Conservation (phyloP, 2,329 filamentous ascomycete species). For the Amauroascus verrucosus region DNA sequence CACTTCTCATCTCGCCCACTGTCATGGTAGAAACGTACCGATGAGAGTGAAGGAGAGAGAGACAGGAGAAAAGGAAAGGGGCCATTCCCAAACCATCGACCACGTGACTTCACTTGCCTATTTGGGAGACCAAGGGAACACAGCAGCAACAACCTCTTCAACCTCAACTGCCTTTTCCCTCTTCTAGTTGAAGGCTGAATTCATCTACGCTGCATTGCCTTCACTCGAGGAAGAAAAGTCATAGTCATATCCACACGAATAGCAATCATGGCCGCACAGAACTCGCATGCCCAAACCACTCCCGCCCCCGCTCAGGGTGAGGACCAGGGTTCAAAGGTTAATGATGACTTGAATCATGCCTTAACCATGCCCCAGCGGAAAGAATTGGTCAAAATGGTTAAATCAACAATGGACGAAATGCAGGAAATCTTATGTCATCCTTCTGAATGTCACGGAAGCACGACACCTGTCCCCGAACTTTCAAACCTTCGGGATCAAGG, state of each 20-base stretch:
- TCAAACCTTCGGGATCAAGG: not conserved
- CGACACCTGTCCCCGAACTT: not conserved
- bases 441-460: not conserved
- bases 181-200: not conserved
- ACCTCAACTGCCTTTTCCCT: not conserved
- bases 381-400: conserved; percentile 10
- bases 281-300: not conserved
- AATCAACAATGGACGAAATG: conserved; percentile 10
- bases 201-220: not conserved
- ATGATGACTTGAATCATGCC: conserved; percentile 21
- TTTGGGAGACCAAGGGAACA: not conserved
- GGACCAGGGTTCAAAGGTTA: not conserved
- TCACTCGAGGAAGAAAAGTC: not conserved
- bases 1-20: too few species aligned
- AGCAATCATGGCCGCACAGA: not conserved
- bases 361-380: conserved; percentile 8
- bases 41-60: not conserved
- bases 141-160: not conserved
- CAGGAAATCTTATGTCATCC: conserved; percentile 11
- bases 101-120: not conserved
- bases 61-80: not conserved
- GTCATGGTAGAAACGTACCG: too few species aligned
- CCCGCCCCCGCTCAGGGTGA: not conserved
- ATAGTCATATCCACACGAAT: not conserved
- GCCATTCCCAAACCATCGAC: not conserved